These are phyloP conservation scores for Aspergillus candidus DNA, from an alignment of 2,329 filamentous ascomycete species.

Conservation along the genomic window DNA sequence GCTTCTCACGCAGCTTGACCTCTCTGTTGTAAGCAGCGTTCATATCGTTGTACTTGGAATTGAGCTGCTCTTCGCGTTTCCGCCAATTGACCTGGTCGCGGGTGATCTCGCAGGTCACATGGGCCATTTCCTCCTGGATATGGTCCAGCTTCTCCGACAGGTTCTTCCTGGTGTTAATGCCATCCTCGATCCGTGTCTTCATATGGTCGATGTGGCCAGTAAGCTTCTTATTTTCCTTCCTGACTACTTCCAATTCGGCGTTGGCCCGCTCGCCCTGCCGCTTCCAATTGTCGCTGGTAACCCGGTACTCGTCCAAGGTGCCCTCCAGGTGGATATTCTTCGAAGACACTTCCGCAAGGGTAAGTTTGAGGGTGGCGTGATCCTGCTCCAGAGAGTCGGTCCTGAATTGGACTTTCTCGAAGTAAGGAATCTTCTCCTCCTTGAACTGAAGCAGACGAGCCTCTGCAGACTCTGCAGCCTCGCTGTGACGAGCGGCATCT, in stretches of 20 bases:
- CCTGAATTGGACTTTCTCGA: slow-evolving; percentile 59
- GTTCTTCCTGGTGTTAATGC: slow-evolving; percentile 72
- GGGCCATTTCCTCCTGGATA: slow-evolving; percentile 80
- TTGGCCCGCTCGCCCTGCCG: slow-evolving; percentile 52
- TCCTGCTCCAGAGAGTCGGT: slow-evolving; percentile 63
- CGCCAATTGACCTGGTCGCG: slow-evolving; percentile 75
- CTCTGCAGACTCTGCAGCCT: slow-evolving; percentile 57
- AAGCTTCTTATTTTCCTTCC: slow-evolving; percentile 63
- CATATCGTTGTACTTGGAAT: slow-evolving; percentile 49
- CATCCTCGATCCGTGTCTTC: slow-evolving; percentile 75
- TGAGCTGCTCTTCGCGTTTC: slow-evolving; percentile 58
- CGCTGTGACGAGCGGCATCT: slow-evolving; percentile 41
- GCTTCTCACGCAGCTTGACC: slow-evolving; percentile 54
- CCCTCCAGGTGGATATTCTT: slow-evolving; percentile 57
- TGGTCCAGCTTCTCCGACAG: slow-evolving; percentile 80
- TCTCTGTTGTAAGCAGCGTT: slow-evolving; percentile 61
- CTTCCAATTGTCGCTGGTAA: slow-evolving; percentile 54
- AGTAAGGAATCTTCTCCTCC: slow-evolving; percentile 63
- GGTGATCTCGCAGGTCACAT: slow-evolving; percentile 69
- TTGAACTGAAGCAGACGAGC: slow-evolving; percentile 58
- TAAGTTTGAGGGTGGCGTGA: slow-evolving; percentile 52
- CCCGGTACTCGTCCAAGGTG: slow-evolving; percentile 59
- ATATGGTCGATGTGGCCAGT: slow-evolving; percentile 67
- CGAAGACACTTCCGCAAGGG: slow-evolving; percentile 48
- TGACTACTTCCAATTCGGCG: slow-evolving; percentile 43